Percentiles rank a stretch among this genome's conserved stretches.
phyloP scores from a whole-genome alignment of 2,329 filamentous ascomycete genomes.

The Rhinocladiella similis region DNA sequence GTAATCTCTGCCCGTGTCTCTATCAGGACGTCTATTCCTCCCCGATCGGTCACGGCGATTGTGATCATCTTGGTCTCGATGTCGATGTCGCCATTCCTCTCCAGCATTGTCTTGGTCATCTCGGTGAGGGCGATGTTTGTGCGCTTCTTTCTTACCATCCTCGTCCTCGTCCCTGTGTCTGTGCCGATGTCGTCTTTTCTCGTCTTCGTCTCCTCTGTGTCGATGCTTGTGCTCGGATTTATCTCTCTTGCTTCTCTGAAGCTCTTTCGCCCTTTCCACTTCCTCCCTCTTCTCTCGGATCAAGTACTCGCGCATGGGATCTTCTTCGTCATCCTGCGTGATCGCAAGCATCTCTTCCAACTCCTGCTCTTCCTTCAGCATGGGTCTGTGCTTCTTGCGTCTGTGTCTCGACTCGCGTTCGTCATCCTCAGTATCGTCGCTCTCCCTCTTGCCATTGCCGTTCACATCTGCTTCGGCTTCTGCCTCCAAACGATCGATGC shows the following conservation, averaged over 20 bases:
- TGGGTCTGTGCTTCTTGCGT: constrained; percentile 41
- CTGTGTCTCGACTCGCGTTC: constrained; percentile 28
- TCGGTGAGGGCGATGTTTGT: too few relatives aligned
- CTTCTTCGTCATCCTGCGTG: constrained; percentile 74
- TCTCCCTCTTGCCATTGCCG: constrained; percentile 39
- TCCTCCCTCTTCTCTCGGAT: constrained; percentile 91
- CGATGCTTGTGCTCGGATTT: constrained; percentile 51
- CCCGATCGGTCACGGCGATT: background rate
- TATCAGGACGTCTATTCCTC: background rate
- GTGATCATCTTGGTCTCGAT: constrained; percentile 9
- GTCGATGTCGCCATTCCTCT: constrained; percentile 37
- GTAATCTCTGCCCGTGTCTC: background rate
- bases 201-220: constrained; percentile 23
- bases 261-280: constrained; percentile 68
- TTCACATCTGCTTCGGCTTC: constrained; percentile 34
- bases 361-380: constrained; percentile 80
- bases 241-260: constrained; percentile 48
- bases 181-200: constrained; percentile 3
- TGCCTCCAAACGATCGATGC: constrained; percentile 44
- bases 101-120: background rate
- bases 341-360: constrained; percentile 67
- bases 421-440: constrained; percentile 47
- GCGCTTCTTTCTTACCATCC: too few relatives aligned
- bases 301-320: constrained; percentile 93
- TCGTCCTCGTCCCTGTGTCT: constrained; percentile 1